Conservation (phyloP, 257 asterid genomes). For the Fraxinus quadrangulata region DNA sequence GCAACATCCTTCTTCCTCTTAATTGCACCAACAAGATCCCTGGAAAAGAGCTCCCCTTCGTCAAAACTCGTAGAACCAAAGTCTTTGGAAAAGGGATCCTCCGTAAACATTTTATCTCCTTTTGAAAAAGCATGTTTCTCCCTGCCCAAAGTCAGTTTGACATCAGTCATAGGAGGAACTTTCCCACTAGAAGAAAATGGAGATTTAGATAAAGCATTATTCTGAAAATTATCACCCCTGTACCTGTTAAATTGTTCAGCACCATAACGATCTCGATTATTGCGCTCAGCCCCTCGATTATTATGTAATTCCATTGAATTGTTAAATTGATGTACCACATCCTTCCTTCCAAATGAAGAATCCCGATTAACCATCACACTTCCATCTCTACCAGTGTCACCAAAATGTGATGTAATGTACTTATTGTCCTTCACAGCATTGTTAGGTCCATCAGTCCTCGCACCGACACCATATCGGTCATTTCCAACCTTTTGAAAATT, state of each 20-base stretch:
- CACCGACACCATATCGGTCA: conserved; percentile 39
- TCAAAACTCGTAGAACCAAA: conserved; percentile 58
- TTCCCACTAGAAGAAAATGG: conserved; percentile 56
- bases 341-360: conserved; percentile 56
- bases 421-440: conserved; percentile 52
- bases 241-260: conserved; percentile 55
- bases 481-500: conserved; percentile 41
- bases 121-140: conserved; percentile 51
- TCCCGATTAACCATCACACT: conserved; percentile 44
- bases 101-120: conserved; percentile 53
- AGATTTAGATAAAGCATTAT: conserved; percentile 38
- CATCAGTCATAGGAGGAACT: conserved; percentile 43
- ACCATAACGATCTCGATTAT: conserved; percentile 48
- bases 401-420: conserved; percentile 44
- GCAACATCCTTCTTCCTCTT: conserved; percentile 82
- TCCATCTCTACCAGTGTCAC: conserved; percentile 46
- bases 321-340: conserved; percentile 46
- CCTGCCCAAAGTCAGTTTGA: conserved; percentile 47
- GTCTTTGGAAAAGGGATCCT: conserved; percentile 60
- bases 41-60: conserved; percentile 73
- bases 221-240: conserved; percentile 54
- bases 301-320: conserved; percentile 45
- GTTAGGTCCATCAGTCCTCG: conserved; percentile 41
- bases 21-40: conserved; percentile 77
- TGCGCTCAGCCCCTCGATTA: conserved; percentile 52